A percentile compares a stretch with the other conserved stretches of the same genome.
phyloP scores from a whole-genome alignment of 306 rosid species.

The Canavalia gladiata region DNA sequence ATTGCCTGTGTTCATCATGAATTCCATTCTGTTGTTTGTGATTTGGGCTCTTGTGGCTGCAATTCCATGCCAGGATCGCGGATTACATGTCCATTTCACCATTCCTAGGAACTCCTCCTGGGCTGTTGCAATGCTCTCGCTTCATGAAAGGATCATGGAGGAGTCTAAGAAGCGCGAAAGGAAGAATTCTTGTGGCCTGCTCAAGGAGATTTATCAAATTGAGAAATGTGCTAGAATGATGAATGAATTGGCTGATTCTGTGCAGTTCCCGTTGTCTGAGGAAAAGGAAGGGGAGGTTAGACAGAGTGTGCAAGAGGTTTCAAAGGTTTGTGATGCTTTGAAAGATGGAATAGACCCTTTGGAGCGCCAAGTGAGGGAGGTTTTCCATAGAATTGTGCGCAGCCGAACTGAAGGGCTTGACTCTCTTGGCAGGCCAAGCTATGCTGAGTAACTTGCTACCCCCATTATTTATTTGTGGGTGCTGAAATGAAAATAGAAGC shows the following conservation, averaged over 20 bases:
- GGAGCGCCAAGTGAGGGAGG: slow-evolving; percentile 92
- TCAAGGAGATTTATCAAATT: slow-evolving; percentile 83
- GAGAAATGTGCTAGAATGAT: slow-evolving; percentile 75
- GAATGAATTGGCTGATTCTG: slow-evolving; percentile 77
- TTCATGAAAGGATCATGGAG: slow-evolving; percentile 81
- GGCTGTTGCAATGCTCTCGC: slow-evolving; percentile 71
- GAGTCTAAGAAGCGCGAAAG: slow-evolving; percentile 87
- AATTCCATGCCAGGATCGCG: slow-evolving; percentile 98
- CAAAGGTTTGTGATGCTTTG: slow-evolving; percentile 62
- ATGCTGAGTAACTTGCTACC: slow-evolving; percentile 48
- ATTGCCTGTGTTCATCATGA: slow-evolving; percentile 65
- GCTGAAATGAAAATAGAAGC: slow-evolving; percentile 15
- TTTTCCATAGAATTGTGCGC: slow-evolving; percentile 80
- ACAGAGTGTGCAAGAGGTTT: slow-evolving; percentile 73
- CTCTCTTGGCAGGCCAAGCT: slow-evolving; percentile 61
- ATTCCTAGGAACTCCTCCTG: slow-evolving; percentile 70
- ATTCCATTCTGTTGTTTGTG: slow-evolving; percentile 72
- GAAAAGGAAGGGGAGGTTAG: slow-evolving; percentile 81
- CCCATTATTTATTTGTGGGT: slow-evolving; percentile 17
- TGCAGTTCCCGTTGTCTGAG: slow-evolving; percentile 73
- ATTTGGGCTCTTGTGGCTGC: slow-evolving; percentile 98
- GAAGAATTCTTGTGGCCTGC: slow-evolving; percentile 78
- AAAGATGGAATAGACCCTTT: slow-evolving; percentile 82
- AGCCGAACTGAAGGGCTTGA: slow-evolving; percentile 82
- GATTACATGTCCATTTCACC: slow-evolving; percentile 77